Evolutionary conservation across 139 green algal genomes (phyloP).

Genomic region (Chlamydomonas sp.): DNA sequence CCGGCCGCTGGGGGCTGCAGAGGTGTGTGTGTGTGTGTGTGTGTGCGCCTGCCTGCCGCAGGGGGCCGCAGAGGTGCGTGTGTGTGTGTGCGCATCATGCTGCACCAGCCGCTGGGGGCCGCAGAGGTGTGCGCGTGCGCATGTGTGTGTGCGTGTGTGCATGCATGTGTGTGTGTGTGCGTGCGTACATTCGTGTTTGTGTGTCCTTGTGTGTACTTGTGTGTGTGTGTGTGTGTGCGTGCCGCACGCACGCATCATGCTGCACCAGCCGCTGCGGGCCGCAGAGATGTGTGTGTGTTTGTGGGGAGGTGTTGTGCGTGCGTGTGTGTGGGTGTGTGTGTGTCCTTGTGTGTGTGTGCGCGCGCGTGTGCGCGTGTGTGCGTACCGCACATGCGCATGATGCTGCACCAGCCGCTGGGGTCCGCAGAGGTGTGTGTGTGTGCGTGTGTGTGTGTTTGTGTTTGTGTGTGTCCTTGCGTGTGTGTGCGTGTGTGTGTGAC

Average conservation of each 20-base stretch:
- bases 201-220: not conserved
- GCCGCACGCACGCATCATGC: not conserved
- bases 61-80: not conserved
- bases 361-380: too few relatives aligned
- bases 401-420: not conserved
- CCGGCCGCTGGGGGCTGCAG: constrained; percentile 41
- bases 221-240: not conserved
- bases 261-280: not conserved
- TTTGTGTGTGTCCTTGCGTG: not conserved
- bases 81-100: not conserved
- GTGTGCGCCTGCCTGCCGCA: not conserved
- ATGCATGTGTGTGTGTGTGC: not conserved
- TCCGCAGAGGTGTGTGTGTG: too few relatives aligned
- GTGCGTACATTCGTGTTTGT: not conserved
- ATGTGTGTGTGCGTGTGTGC: not conserved
- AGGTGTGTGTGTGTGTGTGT: constrained; percentile 2
- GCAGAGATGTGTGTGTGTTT: not conserved
- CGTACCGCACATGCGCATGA: not conserved
- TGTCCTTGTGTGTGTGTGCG: not conserved
- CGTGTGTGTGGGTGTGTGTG: not conserved
- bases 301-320: not conserved
- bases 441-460: too few relatives aligned
- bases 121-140: constrained; percentile 3
- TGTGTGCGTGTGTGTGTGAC: not conserved
- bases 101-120: not conserved